These are phyloP conservation scores for Curvularia lunata DNA, from an alignment of 2,329 filamentous ascomycete species.

Conservation along the genomic window DNA sequence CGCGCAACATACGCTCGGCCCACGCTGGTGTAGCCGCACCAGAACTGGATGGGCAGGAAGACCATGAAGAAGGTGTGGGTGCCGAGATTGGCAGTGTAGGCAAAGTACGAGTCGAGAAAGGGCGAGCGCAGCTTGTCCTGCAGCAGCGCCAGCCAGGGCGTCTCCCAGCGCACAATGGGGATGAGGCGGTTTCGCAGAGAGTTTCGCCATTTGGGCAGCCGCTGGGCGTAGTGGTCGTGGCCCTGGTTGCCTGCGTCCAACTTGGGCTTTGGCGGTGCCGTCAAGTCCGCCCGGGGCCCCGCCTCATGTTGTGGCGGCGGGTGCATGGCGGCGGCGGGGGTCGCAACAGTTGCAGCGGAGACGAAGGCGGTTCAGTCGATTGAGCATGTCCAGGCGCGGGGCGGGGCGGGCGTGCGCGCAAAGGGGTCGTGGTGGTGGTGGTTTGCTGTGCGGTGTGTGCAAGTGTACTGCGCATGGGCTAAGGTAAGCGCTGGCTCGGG, in stretches of 20 bases:
- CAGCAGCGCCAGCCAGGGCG: conserved; percentile 86
- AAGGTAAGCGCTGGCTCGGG: conserved; percentile 6
- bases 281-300: conserved; percentile 3
- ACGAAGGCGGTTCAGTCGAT: conserved; percentile 9
- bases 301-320: conserved; percentile 29
- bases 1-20: conserved; percentile 76
- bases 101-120: conserved; percentile 93
- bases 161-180: conserved; percentile 91
- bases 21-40: conserved; percentile 86
- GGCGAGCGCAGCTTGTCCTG: conserved; percentile 82
- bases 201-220: conserved; percentile 89
- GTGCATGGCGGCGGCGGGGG: conserved; percentile 29
- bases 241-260: conserved; percentile 79
- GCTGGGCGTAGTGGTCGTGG: conserved; percentile 75
- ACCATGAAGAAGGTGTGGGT: conserved; percentile 99
- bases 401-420: background rate
- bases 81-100: conserved; percentile 92
- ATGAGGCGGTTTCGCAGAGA: conserved; percentile 78
- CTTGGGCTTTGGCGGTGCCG: conserved; percentile 22
- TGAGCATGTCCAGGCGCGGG: conserved; percentile 23
- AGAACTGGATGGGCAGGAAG: conserved; percentile 91
- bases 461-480: background rate
- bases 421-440: background rate
- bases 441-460: background rate
- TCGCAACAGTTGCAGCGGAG: conserved; percentile 17